Evolutionary conservation across 179 eudicot species (phyloP), one percentile per base, ranked within the genome.

Genomic region (Spergularia azorica): DNA sequence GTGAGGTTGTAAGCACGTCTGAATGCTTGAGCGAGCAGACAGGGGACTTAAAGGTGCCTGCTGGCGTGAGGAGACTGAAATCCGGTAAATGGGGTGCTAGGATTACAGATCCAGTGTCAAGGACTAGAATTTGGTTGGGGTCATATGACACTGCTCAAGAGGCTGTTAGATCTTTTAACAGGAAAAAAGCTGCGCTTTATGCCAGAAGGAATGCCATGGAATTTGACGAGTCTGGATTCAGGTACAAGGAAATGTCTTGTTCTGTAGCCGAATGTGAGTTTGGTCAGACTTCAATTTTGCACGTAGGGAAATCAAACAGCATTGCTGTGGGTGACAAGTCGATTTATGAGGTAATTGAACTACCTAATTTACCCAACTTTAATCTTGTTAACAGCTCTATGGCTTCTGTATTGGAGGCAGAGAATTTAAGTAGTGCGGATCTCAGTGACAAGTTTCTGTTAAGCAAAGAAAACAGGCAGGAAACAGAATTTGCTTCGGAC

Each of bases 71-170:
- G 63, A 32, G 39, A 76, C 26, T 82, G 12, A 83, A 73, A 43
- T 58, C 76, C 5, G 84, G 88, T 36, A 78, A 71, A 55, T 86
- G 76, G 78, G 79, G 81, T 18, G 81, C 79, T 60, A 61, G 69
- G 71, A 74, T 78, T 48, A 67, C 79, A 39, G 17, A 74, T 65
- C 81, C 81, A 0, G 54, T 41, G 12, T 15, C 41, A 0, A 77
- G 78, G 18, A 67, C 51, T 7, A 61, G 59, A 36, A 52, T 64
- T 38, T 80, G 81, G 58, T 58, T 80, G 61, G 61, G 79, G 58
- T 68, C 81, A 38, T 83, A 68, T 59, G 36, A 13, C 36, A 83
- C 74, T 36, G 13, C 68, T 10, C 75, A 81, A 46, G 82, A 83
- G 70, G 83, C 83, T 21, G 58, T 52, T 14, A 48, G 20, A 13